Conservation (phyloP, 2,329 filamentous ascomycete genomes). For the Xylaria sp. region DNA sequence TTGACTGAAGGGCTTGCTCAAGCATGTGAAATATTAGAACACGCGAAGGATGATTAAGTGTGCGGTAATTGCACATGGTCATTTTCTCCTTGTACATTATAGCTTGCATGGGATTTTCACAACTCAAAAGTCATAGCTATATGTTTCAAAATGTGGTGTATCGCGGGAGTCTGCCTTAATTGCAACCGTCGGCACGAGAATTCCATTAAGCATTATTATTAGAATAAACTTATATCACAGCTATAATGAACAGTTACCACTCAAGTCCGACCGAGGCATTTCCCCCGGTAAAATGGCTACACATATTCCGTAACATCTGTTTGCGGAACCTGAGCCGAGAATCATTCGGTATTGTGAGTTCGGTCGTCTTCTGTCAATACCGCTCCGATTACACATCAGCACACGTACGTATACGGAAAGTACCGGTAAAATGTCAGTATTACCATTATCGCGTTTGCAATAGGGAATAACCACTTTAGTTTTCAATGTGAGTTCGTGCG, state of each 20-base stretch:
- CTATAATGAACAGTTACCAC: background rate
- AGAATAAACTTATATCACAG: background rate
- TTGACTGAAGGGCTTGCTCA: slow-evolving; percentile 13
- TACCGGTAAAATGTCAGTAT: background rate
- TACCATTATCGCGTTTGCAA: background rate
- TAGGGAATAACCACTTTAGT: background rate
- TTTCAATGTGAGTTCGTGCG: background rate
- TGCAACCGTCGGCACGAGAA: background rate
- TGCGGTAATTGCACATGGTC: background rate
- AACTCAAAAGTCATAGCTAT: background rate
- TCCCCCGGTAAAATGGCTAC: background rate
- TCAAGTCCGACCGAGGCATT: background rate
- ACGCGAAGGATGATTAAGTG: background rate
- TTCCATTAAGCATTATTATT: background rate
- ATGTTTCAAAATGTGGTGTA: background rate
- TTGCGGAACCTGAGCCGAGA: background rate
- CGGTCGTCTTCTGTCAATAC: background rate
- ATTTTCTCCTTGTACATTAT: too few species aligned
- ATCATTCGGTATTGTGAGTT: background rate
- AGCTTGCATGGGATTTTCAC: background rate
- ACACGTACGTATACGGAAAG: background rate
- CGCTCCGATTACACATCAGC: background rate
- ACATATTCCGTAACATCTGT: background rate
- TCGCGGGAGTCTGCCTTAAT: background rate
- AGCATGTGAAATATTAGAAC: slow-evolving; percentile 20